Base-by-base conservation (phyloP, 1,284 basidiomycete genomes). In the Cryptococcus sp. region DNA sequence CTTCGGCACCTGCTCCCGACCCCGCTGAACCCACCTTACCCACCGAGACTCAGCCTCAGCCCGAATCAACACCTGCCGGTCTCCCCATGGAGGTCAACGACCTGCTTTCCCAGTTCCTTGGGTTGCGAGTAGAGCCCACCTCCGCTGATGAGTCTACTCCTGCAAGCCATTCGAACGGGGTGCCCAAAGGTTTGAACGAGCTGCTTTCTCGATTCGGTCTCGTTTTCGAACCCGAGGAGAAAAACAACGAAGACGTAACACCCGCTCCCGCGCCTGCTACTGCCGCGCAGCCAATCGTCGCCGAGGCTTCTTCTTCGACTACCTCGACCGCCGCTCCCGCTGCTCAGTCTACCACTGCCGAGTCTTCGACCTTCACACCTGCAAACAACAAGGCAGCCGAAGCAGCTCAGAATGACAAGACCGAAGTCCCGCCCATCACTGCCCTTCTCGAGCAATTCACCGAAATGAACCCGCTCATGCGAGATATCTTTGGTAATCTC, bases 171-270 rank as follows among this genome's bases (percentile, higher is more conserved):
- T 20, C 2, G 6, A 58, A 65, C 52, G 61, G 59, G 13, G 59
- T 74, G 43, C 63, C 65, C 22, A 54, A 64, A 41, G 69, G 67
- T 22, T 59, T 76, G 38, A 77, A 77, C 67, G 65, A 73, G 38
- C 58, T 76, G 41, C 70, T 76, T 10, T 50, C 52, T 29, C 70
- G 65, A 51, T 77, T 74, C 59, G 73, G 75, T 26, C 65, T 77
- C 39, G 69, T 72, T 55, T 77, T 76, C 52, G 67, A 72, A 39
- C 69, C 73, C 46, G 64, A 69, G 41, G 54, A 58, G 23, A 26
- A 22, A 19, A 40, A 51, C n/a, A 22, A 39, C 23, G 39, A 47
- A 19, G 48, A 54, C 10, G 22, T n/a, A 34, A 39, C 25, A 23
- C 40, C 20, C n/a, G 37, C 15, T 26, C 58, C 54, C 38, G 34